Percentiles rank a stretch among this genome's conserved stretches.
Evolutionary conservation across 2,329 filamentous ascomycete genomes (phyloP).

Genomic region (Arthrinium phaeospermum): DNA sequence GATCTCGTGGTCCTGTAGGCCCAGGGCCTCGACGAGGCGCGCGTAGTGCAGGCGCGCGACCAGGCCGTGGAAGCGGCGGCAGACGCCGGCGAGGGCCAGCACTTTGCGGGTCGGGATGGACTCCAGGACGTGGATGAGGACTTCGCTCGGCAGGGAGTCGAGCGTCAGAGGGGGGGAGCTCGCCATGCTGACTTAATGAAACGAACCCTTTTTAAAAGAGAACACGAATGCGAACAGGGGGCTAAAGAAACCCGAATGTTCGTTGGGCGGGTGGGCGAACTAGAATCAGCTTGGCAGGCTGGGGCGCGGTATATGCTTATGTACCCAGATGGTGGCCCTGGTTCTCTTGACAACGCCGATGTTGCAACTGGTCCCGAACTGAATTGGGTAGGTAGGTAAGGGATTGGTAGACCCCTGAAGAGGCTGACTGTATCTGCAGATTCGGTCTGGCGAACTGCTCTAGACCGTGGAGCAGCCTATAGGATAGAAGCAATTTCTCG

Average conservation of each 20-base stretch:
- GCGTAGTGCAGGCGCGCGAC: conserved; percentile 68
- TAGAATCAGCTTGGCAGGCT: not conserved
- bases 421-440: not conserved
- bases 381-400: not conserved
- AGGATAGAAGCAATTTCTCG: too few species aligned
- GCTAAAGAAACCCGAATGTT: not conserved
- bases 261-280: too few species aligned
- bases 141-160: conserved; percentile 25
- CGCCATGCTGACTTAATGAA: not conserved
- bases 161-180: not conserved
- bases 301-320: not conserved
- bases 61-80: conserved; percentile 66
- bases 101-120: conserved; percentile 56
- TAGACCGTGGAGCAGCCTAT: too few species aligned
- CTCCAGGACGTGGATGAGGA: conserved; percentile 57
- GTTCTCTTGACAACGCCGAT: not conserved
- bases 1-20: conserved; percentile 66
- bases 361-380: not conserved
- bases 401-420: too few species aligned
- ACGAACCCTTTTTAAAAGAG: not conserved
- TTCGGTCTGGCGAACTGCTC: too few species aligned
- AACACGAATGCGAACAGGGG: not conserved
- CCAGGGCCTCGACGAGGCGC: conserved; percentile 64
- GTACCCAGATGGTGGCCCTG: not conserved
- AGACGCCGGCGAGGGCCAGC: conserved; percentile 63